These are phyloP conservation scores for Stagonosporopsis vannaccii DNA, from an alignment of 2,329 filamentous ascomycete genomes.

Conservation along the genomic window DNA sequence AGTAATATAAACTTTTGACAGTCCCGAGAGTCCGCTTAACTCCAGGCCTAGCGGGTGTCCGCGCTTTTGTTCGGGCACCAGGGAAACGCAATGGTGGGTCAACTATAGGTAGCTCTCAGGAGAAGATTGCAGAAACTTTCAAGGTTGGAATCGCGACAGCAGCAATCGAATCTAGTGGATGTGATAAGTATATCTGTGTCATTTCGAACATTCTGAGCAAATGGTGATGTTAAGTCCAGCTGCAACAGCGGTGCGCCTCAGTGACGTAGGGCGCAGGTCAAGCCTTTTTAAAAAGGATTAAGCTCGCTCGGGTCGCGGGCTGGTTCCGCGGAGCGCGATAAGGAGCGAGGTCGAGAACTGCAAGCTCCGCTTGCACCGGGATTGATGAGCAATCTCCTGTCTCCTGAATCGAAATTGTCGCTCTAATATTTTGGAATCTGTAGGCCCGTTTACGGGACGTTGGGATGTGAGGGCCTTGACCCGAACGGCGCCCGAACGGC, in stretches of 20 bases:
- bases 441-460: not conserved
- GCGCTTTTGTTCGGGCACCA: slow-evolving; percentile 10
- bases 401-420: not conserved
- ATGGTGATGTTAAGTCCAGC: not conserved
- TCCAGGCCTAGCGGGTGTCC: slow-evolving; percentile 20
- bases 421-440: not conserved
- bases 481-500: slow-evolving; percentile 4
- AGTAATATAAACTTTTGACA: slow-evolving; percentile 8
- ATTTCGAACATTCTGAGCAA: slow-evolving; percentile 1
- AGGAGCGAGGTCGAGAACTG: slow-evolving; percentile 5
- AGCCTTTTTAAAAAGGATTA: slow-evolving; percentile 4
- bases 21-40: slow-evolving; percentile 7
- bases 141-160: too few species aligned
- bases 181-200: not conserved
- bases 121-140: not conserved
- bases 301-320: slow-evolving; percentile 10
- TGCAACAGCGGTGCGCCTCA: not conserved
- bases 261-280: slow-evolving; percentile 1
- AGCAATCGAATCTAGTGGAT: not conserved
- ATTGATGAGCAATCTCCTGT: slow-evolving; percentile 11
- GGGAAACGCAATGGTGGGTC: slow-evolving; percentile 7
- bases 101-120: not conserved
- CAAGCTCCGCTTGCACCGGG: slow-evolving; percentile 1
- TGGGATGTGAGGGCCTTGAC: not conserved
- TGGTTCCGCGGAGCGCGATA: slow-evolving; percentile 5